Evolutionary conservation across 495 filamentous ascomycete species (phyloP).

Genomic region (Penicillium antarcticum): DNA sequence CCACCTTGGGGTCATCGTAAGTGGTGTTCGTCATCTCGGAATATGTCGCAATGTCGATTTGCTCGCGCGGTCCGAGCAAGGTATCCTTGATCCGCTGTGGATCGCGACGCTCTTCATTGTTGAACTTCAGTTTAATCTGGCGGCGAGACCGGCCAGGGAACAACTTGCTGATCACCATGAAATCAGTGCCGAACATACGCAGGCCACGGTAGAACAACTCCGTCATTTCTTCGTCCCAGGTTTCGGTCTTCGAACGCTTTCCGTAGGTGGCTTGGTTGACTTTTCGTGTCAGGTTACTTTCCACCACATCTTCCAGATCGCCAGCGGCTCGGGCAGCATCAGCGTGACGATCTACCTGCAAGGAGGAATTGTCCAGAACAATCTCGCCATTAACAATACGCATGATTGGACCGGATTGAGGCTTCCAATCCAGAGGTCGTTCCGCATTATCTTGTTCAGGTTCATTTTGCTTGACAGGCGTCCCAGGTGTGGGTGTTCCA

Average conservation of each 20-base stretch:
- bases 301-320: constrained; percentile 60
- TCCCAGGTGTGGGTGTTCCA: constrained; percentile 24
- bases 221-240: constrained; percentile 75
- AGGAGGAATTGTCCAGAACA: constrained; percentile 70
- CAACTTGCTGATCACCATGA: constrained; percentile 79
- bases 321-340: constrained; percentile 56
- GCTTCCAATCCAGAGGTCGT: constrained; percentile 18
- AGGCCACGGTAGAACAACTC: constrained; percentile 83
- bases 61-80: constrained; percentile 56
- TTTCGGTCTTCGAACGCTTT: constrained; percentile 64
- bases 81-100: constrained; percentile 65
- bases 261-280: constrained; percentile 72
- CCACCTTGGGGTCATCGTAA: constrained; percentile 51
- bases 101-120: constrained; percentile 80
- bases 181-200: constrained; percentile 88
- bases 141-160: constrained; percentile 73
- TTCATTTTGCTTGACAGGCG: constrained; percentile 30
- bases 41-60: constrained; percentile 65
- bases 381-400: constrained; percentile 82
- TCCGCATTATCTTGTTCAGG: constrained; percentile 15
- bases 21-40: constrained; percentile 57
- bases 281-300: constrained; percentile 77
- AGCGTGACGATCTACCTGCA: constrained; percentile 77
- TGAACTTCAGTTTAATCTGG: constrained; percentile 89
- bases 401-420: constrained; percentile 52